Percentiles rank a stretch among this genome's conserved stretches.
Evolutionary conservation across 2,329 filamentous ascomycete species (phyloP).

Genomic region (Arthrocladium fulminans): DNA sequence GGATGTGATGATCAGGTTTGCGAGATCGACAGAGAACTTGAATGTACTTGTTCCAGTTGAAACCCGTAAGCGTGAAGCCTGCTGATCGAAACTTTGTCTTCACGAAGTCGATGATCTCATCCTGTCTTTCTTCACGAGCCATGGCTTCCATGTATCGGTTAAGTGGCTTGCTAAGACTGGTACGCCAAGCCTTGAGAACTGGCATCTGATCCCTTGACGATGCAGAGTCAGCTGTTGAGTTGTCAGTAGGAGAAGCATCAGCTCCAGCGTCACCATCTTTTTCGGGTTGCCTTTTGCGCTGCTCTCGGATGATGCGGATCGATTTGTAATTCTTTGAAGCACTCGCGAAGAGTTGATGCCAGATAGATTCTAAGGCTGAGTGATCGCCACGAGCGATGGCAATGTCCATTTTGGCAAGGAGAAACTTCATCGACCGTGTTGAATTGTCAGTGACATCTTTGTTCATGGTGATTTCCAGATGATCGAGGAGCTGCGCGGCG

Average conservation of each 20-base stretch:
- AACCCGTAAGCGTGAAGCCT: constrained; percentile 66
- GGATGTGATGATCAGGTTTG: constrained; percentile 43
- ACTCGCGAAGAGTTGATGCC: not conserved
- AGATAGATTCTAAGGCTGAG: not conserved
- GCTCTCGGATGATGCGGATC: not conserved
- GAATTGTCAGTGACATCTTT: not conserved
- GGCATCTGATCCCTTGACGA: too few relatives aligned
- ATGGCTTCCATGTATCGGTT: constrained; percentile 47
- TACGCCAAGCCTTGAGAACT: constrained; percentile 32
- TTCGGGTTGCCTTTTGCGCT: too few relatives aligned
- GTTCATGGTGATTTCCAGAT: constrained; percentile 1
- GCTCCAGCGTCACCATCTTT: too few relatives aligned
- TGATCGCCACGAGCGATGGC: not conserved
- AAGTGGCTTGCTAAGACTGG: constrained; percentile 42
- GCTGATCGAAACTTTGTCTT: constrained; percentile 44
- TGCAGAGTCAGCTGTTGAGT: too few relatives aligned
- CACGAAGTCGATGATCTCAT: constrained; percentile 45
- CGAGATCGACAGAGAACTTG: constrained; percentile 55
- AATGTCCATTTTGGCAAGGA: constrained; percentile 2
- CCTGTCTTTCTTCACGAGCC: constrained; percentile 44
- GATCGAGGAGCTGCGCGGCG: not conserved
- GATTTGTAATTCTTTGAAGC: not conserved
- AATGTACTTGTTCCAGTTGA: constrained; percentile 74
- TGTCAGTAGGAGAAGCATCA: too few relatives aligned
- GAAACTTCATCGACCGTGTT: not conserved